Evolutionary conservation across 192 early-diverging fungal genomes (phyloP).

Genomic region (Dissophora ornata): DNA sequence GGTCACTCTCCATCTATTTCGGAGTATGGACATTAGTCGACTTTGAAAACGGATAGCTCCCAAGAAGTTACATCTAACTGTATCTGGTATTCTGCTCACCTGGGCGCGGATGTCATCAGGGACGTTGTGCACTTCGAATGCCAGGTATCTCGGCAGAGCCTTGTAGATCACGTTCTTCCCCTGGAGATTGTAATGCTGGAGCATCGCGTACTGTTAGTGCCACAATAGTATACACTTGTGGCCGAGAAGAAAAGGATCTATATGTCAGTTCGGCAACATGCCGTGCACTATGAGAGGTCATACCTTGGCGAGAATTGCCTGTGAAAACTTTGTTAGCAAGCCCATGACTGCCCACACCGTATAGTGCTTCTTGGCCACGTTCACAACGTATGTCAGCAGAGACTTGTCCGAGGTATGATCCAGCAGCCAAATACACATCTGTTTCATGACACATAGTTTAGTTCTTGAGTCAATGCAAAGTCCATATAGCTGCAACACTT

Average conservation of each 20-base stretch:
- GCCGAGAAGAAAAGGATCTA: too few relatives aligned
- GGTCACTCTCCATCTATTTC: constrained; percentile 33
- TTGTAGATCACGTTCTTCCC: constrained; percentile 36
- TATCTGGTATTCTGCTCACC: constrained; percentile 2
- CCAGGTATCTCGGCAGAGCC: constrained; percentile 30
- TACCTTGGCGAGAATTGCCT: constrained; percentile 46
- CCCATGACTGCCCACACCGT: constrained; percentile 64
- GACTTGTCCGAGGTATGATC: constrained; percentile 62
- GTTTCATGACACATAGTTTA: too few relatives aligned
- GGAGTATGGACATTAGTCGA: background rate
- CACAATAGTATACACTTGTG: too few relatives aligned
- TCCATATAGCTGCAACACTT: too few relatives aligned
- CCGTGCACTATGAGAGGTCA: too few relatives aligned
- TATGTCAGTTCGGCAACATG: too few relatives aligned
- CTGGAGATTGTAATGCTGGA: constrained; percentile 39
- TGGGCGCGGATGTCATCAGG: constrained; percentile 42
- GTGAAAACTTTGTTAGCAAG: constrained; percentile 28
- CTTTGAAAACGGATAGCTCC: too few relatives aligned
- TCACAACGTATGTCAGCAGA: constrained; percentile 61
- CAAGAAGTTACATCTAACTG: too few relatives aligned
- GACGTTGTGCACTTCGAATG: constrained; percentile 39
- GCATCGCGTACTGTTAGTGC: background rate
- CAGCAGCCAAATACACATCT: constrained; percentile 63
- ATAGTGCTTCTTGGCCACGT: constrained; percentile 60
- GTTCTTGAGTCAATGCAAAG: too few relatives aligned